Conservation (phyloP, 2,329 filamentous ascomycete genomes). For the Ophiostoma australiae region DNA sequence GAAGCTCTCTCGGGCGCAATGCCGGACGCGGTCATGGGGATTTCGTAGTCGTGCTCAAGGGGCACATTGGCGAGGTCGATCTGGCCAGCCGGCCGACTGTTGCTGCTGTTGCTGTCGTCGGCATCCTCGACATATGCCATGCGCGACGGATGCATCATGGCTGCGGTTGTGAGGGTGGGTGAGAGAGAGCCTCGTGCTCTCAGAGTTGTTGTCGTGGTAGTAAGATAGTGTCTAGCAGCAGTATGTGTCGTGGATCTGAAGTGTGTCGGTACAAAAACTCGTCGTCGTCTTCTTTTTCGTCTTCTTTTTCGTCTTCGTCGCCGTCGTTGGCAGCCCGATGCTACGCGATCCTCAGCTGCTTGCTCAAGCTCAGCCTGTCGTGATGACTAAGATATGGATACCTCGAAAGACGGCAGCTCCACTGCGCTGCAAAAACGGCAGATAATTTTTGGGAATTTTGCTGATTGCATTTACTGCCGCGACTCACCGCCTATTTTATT, state of each 20-base stretch:
- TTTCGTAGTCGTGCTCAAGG: constrained; percentile 77
- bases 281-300: background rate
- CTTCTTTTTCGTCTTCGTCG: background rate
- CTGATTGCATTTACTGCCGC: constrained; percentile 10
- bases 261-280: background rate
- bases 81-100: constrained; percentile 48
- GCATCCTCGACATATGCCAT: constrained; percentile 92
- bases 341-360: background rate
- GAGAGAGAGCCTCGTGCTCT: background rate
- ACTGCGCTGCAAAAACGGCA: constrained; percentile 12
- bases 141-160: constrained; percentile 77
- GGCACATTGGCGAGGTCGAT: constrained; percentile 47
- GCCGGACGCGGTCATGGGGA: constrained; percentile 60
- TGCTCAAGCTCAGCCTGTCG: background rate
- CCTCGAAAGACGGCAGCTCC: background rate
- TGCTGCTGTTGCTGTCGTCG: constrained; percentile 63
- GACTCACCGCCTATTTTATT: constrained; percentile 13
- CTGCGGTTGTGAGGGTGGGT: constrained; percentile 9
- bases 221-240: background rate
- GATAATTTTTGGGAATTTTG: background rate
- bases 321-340: background rate
- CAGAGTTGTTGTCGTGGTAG: background rate
- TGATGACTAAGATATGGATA: constrained; percentile 10
- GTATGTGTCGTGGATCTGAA: background rate
- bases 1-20: constrained; percentile 76